phyloP scores from a whole-genome alignment of 805 yeast species.

The Saccharomycopsis sp. region DNA sequence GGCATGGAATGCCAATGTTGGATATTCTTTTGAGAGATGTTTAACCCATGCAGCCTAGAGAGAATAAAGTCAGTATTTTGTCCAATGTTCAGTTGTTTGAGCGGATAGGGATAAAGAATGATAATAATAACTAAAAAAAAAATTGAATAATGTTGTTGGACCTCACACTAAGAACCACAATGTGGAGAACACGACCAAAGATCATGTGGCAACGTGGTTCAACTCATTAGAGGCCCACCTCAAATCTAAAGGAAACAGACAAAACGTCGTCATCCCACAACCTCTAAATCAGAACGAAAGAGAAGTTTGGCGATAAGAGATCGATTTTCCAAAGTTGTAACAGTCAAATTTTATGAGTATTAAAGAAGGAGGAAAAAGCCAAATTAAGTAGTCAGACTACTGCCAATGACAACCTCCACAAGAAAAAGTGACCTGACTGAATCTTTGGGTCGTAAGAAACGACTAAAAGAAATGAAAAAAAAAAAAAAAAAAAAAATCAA shows the following conservation, averaged over 20 bases:
- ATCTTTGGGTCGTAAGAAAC: slow-evolving; percentile 56
- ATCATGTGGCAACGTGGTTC: slow-evolving; percentile 27
- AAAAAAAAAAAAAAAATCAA: slow-evolving; percentile 19
- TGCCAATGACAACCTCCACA: slow-evolving; percentile 24
- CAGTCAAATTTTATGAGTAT: slow-evolving; percentile 64
- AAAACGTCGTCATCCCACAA: slow-evolving; percentile 18
- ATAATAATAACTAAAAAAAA: slow-evolving; percentile 10
- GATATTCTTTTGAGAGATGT: slow-evolving; percentile 81
- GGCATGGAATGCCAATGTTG: slow-evolving; percentile 96
- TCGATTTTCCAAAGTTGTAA: slow-evolving; percentile 95
- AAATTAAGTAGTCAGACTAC: too few relatives aligned
- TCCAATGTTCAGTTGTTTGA: neutral
- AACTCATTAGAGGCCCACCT: slow-evolving; percentile 40
- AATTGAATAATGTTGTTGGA: slow-evolving; percentile 14
- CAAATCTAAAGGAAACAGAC: slow-evolving; percentile 31
- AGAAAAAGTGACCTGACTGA: slow-evolving; percentile 64
- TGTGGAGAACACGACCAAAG: slow-evolving; percentile 1
- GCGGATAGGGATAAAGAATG: slow-evolving; percentile 5
- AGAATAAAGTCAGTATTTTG: slow-evolving; percentile 27
- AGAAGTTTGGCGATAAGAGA: slow-evolving; percentile 42
- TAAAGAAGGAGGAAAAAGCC: too few relatives aligned
- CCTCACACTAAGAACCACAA: slow-evolving; percentile 19
- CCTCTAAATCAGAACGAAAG: slow-evolving; percentile 40
- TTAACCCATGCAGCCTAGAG: slow-evolving; percentile 97
- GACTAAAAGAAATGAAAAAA: slow-evolving; percentile 15